A percentile compares a stretch with the other conserved stretches of the same genome.
phyloP scores from a whole-genome alignment of 2,329 filamentous ascomycete genomes.

The Pyricularia sp. region DNA sequence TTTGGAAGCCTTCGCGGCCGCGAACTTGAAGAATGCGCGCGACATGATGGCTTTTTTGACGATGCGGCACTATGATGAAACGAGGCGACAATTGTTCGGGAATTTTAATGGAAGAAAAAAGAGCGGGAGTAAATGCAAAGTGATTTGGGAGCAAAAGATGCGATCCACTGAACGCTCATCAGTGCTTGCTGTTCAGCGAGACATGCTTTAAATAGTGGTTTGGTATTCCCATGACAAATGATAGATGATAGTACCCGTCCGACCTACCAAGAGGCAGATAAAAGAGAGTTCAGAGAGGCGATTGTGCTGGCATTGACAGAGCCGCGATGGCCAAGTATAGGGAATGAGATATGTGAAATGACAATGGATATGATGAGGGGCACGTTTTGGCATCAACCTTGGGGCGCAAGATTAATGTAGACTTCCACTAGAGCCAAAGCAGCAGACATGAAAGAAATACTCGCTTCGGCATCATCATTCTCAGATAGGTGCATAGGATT shows the following conservation, averaged over 20 bases:
- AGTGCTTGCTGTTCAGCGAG: neutral
- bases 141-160: neutral
- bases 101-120: neutral
- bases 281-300: neutral
- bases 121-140: neutral
- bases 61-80: neutral
- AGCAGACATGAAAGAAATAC: neutral
- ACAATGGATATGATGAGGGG: neutral
- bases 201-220: neutral
- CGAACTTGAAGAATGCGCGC: no score
- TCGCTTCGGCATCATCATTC: neutral
- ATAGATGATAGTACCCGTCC: neutral
- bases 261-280: neutral
- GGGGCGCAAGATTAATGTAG: neutral
- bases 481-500: neutral
- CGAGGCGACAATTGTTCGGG: neutral
- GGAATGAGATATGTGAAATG: neutral
- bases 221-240: neutral
- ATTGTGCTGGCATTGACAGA: neutral
- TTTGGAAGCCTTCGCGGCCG: neutral
- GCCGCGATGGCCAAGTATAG: neutral
- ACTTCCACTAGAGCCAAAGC: neutral
- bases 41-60: neutral
- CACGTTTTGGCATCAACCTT: neutral
- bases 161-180: neutral